phyloP scores from a whole-genome alignment of 495 filamentous ascomycete species.

The Neurospora cerealis region DNA sequence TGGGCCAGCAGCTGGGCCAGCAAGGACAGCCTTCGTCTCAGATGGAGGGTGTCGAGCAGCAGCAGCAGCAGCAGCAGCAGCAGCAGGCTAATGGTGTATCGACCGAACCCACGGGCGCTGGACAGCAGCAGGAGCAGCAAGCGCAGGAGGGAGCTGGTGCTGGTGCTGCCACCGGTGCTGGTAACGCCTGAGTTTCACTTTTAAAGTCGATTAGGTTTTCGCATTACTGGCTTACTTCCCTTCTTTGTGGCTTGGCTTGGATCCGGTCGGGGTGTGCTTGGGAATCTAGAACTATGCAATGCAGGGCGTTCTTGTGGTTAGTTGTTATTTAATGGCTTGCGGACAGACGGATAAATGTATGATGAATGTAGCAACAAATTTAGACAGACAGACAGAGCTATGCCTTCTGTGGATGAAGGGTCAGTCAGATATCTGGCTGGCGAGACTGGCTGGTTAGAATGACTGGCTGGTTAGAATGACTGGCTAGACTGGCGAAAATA shows the following conservation, averaged over 20 bases:
- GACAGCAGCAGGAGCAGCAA: not conserved
- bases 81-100: not conserved
- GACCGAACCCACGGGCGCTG: not conserved
- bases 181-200: not conserved
- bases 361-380: not conserved
- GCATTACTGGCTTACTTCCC: not conserved
- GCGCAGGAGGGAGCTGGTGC: not conserved
- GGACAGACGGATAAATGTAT: not conserved
- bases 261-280: not conserved
- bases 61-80: not conserved
- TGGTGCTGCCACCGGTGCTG: not conserved
- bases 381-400: not conserved
- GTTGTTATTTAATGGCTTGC: not conserved
- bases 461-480: not conserved
- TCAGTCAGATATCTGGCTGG: not conserved
- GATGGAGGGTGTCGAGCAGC: not conserved
- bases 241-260: not conserved
- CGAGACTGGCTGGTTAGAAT: not conserved
- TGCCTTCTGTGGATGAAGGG: not conserved
- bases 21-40: not conserved
- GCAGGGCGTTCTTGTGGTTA: not conserved
- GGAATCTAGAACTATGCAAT: not conserved
- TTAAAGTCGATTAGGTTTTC: not conserved
- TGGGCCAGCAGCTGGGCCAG: not conserved
- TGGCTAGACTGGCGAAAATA: not conserved